Evolutionary conservation across 2,329 filamentous ascomycete genomes (phyloP).

Genomic region (Dothideomycetidae sp.): DNA sequence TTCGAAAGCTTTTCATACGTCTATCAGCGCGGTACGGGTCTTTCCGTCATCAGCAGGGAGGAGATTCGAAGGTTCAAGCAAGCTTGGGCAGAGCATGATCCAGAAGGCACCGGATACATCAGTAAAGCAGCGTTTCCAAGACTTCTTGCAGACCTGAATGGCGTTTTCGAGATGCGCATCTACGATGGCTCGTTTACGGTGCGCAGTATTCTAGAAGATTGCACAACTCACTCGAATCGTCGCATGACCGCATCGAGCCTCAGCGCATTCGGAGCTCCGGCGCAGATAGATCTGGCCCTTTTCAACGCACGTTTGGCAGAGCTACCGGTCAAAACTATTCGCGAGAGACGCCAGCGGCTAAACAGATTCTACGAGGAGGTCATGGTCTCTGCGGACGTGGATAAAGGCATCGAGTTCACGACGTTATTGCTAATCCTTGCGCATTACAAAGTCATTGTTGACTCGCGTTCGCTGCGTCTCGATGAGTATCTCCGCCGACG

Average conservation of each 20-base stretch:
- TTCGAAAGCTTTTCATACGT: conserved; percentile 99
- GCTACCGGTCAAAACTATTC: conserved; percentile 64
- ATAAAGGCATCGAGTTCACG: conserved; percentile 81
- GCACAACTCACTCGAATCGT: conserved; percentile 23
- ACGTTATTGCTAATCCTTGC: conserved; percentile 88
- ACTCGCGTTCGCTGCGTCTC: conserved; percentile 77
- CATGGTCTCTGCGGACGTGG: conserved; percentile 79
- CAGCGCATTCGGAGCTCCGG: conserved; percentile 17
- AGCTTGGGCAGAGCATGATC: conserved; percentile 92
- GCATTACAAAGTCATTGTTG: conserved; percentile 96
- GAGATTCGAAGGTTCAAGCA: conserved; percentile 96
- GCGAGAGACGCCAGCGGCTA: conserved; percentile 60
- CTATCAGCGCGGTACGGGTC: conserved; percentile 88
- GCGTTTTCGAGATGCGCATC: conserved; percentile 93
- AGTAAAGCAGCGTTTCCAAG: conserved; percentile 78
- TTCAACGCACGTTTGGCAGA: conserved; percentile 58
- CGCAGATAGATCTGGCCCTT: conserved; percentile 54
- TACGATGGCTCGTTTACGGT: conserved; percentile 87
- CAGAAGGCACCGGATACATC: conserved; percentile 81
- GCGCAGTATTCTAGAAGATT: conserved; percentile 71
- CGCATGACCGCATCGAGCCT: conserved; percentile 1
- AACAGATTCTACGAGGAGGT: conserved; percentile 97
- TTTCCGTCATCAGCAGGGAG: conserved; percentile 78
- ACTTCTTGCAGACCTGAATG: conserved; percentile 77
- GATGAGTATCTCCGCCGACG: conserved; percentile 90